phyloP scores from a whole-genome alignment of 2,329 filamentous ascomycete species.

The Colletotrichum costaricense region DNA sequence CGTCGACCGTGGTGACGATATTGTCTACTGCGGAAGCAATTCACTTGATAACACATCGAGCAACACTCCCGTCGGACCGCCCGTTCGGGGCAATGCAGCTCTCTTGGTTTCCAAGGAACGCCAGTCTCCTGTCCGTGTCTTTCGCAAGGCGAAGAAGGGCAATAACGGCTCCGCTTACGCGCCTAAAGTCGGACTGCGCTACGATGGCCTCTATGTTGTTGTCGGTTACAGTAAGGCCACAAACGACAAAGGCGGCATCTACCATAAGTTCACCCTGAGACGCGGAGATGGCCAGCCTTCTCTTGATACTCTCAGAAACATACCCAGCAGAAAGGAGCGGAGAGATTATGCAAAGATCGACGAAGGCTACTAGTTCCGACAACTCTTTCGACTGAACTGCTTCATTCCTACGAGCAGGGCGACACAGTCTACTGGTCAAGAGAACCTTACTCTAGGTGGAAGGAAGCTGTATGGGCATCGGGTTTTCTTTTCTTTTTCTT shows the following conservation, averaged over 20 bases:
- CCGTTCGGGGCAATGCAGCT: constrained; percentile 30
- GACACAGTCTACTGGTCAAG: background rate
- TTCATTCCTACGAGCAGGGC: no score
- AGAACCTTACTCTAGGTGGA: background rate
- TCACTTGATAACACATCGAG: constrained; percentile 32
- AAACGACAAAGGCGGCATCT: constrained; percentile 39
- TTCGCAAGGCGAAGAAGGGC: constrained; percentile 39
- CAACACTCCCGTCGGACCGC: constrained; percentile 17
- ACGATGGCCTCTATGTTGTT: constrained; percentile 47
- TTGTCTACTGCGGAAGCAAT: constrained; percentile 43
- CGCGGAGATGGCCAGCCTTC: background rate
- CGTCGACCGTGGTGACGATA: constrained; percentile 38
- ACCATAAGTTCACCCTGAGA: constrained; percentile 14
- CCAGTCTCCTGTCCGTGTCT: constrained; percentile 42
- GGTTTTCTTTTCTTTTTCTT: background rate
- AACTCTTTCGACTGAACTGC: background rate
- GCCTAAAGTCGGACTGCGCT: constrained; percentile 45
- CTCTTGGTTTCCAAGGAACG: constrained; percentile 37
- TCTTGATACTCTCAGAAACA: background rate
- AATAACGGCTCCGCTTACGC: constrained; percentile 20
- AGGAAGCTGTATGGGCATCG: no score
- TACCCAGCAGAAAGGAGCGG: background rate
- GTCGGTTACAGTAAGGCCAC: background rate
- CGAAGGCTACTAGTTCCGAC: background rate
- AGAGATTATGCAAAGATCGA: background rate